Base-by-base conservation (phyloP, 2,329 filamentous ascomycete species). In the Epichloe uncinata region DNA sequence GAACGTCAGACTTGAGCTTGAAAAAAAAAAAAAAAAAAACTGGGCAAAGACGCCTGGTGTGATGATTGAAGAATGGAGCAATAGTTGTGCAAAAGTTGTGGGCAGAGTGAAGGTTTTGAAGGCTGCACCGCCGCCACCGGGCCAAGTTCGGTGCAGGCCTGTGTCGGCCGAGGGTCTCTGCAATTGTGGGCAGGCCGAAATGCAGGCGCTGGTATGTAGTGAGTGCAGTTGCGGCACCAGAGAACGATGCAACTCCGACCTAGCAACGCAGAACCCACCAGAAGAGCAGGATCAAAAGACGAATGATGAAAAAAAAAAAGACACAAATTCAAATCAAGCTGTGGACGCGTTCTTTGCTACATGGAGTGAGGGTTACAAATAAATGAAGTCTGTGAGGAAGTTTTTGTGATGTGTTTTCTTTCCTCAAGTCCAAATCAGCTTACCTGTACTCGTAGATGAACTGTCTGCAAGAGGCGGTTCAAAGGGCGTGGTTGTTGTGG, bases 51-150 rank as follows among this genome's bases (percentile, higher is more conserved):
- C 11, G 45, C n/a, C 11, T 9, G n/a, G 11, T 37, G 26, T 40
- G 49, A 42, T 43, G 41, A n/a, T 11, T 22, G 18, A 5, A 40
- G n/a, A n/a, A n/a, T n/a, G n/a, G n/a, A n/a, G n/a, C n/a, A n/a
- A 37, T 47, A 16, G 16, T 18, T 33, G 22, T 42, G 45, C 18
- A 22, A 11, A 41, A 37, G 36, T 40, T 40, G 30, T 33, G 35
- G 47, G 20, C 15, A 36, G 42, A 42, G 38, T 36, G 47, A 51
- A 50, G 49, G 48, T 34, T 53, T 16, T 48, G 47, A 52, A 52
- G 41, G 47, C 44, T 33, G 15, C n/a, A n/a, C n/a, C n/a, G n/a
- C n/a, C n/a, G n/a, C n/a, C n/a, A n/a, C n/a, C n/a, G n/a, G n/a
- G n/a, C n/a, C n/a, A n/a, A n/a, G n/a, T n/a, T n/a, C n/a, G n/a